These are phyloP conservation scores for Prosopis cineraria DNA, from an alignment of 306 rosid genomes.

Conservation along the genomic window DNA sequence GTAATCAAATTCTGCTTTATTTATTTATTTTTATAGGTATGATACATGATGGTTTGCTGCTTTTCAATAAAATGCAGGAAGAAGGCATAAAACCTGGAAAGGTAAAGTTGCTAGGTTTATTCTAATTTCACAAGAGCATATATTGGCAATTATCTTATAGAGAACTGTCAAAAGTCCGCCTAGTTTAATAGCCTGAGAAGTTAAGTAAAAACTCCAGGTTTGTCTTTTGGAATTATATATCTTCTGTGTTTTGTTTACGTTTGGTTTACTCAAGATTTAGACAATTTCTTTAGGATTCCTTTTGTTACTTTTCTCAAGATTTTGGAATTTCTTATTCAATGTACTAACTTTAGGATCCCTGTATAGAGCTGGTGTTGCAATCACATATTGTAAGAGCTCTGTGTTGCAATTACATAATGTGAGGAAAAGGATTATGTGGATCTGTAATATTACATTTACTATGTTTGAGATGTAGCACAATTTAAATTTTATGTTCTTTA, in stretches of 20 bases:
- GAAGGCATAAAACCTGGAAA: constrained; percentile 79
- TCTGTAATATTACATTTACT: neutral
- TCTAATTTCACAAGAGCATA: neutral
- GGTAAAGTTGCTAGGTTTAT: constrained; percentile 44
- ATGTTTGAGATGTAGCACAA: neutral
- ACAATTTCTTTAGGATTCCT: neutral
- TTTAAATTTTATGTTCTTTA: neutral
- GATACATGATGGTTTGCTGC: constrained; percentile 36
- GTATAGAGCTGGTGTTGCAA: neutral
- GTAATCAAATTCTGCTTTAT: neutral
- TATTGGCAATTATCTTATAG: constrained; percentile 1
- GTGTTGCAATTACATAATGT: too few species aligned
- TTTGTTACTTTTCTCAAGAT: neutral
- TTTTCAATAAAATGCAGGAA: constrained; percentile 75
- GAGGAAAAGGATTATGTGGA: neutral
- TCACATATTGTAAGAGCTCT: neutral
- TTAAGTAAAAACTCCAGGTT: neutral
- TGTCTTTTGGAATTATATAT: neutral
- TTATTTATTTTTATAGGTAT: neutral
- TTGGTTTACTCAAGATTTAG: neutral
- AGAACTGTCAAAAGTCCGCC: neutral
- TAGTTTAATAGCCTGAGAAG: constrained; percentile 7
- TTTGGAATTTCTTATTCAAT: neutral
- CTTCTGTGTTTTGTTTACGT: neutral
- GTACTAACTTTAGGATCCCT: neutral